Evolutionary conservation across 495 filamentous ascomycete species (phyloP).

Genomic region (Bathelium albidoporum): DNA sequence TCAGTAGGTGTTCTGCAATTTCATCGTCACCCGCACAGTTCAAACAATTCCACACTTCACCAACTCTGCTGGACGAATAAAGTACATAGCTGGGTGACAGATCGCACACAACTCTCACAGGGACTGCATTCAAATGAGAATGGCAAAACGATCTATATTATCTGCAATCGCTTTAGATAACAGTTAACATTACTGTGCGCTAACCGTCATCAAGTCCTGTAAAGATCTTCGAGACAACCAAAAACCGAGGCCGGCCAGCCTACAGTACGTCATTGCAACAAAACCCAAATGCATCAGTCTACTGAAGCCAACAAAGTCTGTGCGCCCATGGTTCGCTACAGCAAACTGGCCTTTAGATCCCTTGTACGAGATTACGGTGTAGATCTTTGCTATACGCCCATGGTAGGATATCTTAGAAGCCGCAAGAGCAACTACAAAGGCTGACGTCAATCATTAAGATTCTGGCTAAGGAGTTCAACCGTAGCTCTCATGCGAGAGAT

Average conservation of each 20-base stretch:
- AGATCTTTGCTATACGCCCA: constrained; percentile 58
- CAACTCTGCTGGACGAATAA: no score
- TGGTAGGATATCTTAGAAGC: constrained; percentile 30
- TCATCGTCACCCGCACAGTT: no score
- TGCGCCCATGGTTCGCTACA: constrained; percentile 58
- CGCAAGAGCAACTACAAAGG: not conserved
- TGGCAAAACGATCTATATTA: not conserved
- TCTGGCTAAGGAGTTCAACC: constrained; percentile 60
- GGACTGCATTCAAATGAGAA: no score
- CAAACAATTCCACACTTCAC: no score
- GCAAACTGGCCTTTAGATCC: constrained; percentile 51
- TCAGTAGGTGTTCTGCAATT: no score
- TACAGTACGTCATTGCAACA: constrained; percentile 26
- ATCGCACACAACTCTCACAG: no score
- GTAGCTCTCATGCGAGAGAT: constrained; percentile 46
- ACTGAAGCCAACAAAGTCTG: constrained; percentile 27
- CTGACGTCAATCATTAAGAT: constrained; percentile 29
- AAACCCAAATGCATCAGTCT: not conserved
- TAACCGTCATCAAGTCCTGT: constrained; percentile 16
- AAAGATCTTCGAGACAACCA: constrained; percentile 47
- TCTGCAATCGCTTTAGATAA: no score
- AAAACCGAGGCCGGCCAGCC: constrained; percentile 39
- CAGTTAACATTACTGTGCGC: no score
- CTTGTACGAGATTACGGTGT: constrained; percentile 48
- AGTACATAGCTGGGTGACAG: no score